Conservation (phyloP, 2,329 filamentous ascomycete genomes). For the Fusarium veterinarium region DNA sequence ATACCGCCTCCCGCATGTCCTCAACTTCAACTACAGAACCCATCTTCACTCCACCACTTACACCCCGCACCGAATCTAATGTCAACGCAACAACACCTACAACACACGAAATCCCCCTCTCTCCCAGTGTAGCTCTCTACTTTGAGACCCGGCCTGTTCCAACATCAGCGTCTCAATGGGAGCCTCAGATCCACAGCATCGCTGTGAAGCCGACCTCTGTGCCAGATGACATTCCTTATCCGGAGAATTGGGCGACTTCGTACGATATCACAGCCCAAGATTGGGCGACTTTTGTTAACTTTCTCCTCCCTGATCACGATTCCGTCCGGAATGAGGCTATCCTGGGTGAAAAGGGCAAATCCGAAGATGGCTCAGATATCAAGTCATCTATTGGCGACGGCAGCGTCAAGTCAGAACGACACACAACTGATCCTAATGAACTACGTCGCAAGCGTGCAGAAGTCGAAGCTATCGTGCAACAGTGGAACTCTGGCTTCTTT, state of each 20-base stretch:
- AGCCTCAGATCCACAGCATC: conserved; percentile 51
- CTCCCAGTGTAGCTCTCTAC: conserved; percentile 50
- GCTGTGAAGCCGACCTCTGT: conserved; percentile 50
- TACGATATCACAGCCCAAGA: conserved; percentile 64
- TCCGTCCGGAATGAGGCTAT: conserved; percentile 58
- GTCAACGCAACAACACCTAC: conserved; percentile 8
- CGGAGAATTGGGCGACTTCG: conserved; percentile 48
- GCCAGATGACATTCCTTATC: conserved; percentile 59
- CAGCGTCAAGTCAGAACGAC: conserved; percentile 11
- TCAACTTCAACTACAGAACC: conserved; percentile 58
- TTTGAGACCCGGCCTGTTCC: conserved; percentile 59
- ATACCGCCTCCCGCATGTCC: conserved; percentile 52
- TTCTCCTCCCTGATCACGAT: conserved; percentile 63
- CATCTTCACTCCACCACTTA: conserved; percentile 65
- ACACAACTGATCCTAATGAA: conserved; percentile 32
- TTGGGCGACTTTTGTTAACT: conserved; percentile 70
- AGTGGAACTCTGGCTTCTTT: conserved; percentile 71
- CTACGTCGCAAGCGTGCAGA: conserved; percentile 44
- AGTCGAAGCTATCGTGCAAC: conserved; percentile 56
- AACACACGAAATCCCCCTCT: conserved; percentile 36
- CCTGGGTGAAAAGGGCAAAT: conserved; percentile 61
- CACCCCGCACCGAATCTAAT: conserved; percentile 52
- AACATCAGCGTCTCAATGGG: conserved; percentile 33
- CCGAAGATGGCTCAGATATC: conserved; percentile 51
- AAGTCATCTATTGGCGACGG: conserved; percentile 22